Base-by-base conservation (phyloP, 164 flowering plant genomes). In the Aristolochia contorta region DNA sequence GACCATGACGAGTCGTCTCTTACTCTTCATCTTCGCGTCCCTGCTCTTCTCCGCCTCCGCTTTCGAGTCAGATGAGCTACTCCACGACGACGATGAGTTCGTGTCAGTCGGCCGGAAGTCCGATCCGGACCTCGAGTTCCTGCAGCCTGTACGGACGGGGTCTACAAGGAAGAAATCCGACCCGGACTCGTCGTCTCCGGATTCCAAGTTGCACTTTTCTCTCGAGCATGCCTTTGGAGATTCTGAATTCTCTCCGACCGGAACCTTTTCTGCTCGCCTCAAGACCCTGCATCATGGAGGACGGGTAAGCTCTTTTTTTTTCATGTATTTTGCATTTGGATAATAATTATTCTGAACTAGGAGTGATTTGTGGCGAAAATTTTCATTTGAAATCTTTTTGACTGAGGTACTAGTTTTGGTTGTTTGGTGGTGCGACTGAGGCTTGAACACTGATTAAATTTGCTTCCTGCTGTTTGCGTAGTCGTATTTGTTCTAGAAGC, bases 151-250 rank as follows among this genome's bases (percentile, higher is more conserved):
- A 37, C 69, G 27, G 7, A 37, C 43, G 7, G 47, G 67, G 56
- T 25, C 65, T 1, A 9, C 69, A 18, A 63, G 85, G 43, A 82
- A 67, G 76, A 71, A 78, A 66, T 69, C 67, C 41, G 62, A 56
- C 47, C 37, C 30, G 22, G 46, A 21, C 32, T 10, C 62, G 19
- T 82, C 84, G 18, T 85, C 83, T 48, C 75, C 82, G 19, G 97
- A 88, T 56, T 90, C 99, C 32, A 93, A 86, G 75, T 64, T 93
- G 67, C 96, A 84, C 57, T 88, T 93, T 69, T 12, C 78, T 0
- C 86, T 93, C 30, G 95, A 90, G 20, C 99, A 93, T 58, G 84
- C 95, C 60, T 90, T 93, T 33, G 97, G 91, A 4, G 87, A 82
- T 69, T 81, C 57, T 53, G 91, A 81, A 54, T 93, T 93, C 74